These are phyloP conservation scores for Boletellus emodensis DNA, from an alignment of 768 basidiomycete genomes.

Conservation along the genomic window DNA sequence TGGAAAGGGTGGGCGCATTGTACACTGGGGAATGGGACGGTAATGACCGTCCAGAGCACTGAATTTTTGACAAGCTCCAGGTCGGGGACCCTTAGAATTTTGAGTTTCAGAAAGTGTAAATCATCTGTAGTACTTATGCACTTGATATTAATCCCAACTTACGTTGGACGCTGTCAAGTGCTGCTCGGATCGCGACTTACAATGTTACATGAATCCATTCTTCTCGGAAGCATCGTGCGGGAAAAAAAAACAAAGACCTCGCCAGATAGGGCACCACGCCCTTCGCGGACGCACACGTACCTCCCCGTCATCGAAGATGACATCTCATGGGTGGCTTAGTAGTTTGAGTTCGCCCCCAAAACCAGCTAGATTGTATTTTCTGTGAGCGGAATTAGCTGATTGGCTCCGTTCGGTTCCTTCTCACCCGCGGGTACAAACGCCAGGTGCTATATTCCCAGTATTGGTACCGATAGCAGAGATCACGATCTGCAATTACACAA, in stretches of 20 bases:
- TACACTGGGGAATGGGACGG: too few relatives aligned
- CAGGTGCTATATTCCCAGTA: neutral
- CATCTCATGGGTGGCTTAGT: neutral
- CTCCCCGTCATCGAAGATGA: neutral
- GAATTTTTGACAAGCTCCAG: too few relatives aligned
- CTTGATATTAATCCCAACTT: too few relatives aligned
- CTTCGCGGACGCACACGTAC: neutral
- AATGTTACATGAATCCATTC: too few relatives aligned
- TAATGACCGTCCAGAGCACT: too few relatives aligned
- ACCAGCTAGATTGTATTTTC: neutral
- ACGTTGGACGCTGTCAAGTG: too few relatives aligned
- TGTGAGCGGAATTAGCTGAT: neutral
- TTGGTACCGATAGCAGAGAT: slow-evolving; percentile 1
- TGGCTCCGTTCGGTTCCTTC: neutral
- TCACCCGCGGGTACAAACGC: neutral
- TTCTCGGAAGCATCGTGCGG: too few relatives aligned
- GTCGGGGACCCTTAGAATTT: too few relatives aligned
- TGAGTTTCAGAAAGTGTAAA: too few relatives aligned
- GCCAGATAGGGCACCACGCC: neutral
- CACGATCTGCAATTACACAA: neutral
- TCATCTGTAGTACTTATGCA: too few relatives aligned
- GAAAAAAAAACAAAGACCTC: neutral
- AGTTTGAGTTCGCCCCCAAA: neutral
- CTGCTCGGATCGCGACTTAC: too few relatives aligned
- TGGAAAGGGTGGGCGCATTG: too few relatives aligned